These are phyloP conservation scores for Entonaema liquescens DNA, from an alignment of 495 filamentous ascomycete species.

Conservation along the genomic window DNA sequence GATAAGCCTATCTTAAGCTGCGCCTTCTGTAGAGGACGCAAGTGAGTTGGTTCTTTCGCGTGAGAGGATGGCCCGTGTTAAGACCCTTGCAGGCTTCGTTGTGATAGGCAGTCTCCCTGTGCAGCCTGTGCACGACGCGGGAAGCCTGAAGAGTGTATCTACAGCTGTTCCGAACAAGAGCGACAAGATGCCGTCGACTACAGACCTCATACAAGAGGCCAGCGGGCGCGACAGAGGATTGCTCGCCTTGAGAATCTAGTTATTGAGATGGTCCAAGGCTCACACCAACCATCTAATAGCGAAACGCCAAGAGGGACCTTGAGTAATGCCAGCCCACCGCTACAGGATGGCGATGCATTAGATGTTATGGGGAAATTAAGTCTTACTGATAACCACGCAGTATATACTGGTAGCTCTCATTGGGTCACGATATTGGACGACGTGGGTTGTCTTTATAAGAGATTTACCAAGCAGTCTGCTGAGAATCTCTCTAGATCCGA, in stretches of 20 bases:
- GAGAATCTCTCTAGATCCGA: neutral
- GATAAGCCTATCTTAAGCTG: conserved; percentile 6
- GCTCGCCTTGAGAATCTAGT: conserved; percentile 1
- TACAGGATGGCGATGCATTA: neutral
- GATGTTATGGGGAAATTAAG: conserved; percentile 3
- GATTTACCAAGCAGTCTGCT: neutral
- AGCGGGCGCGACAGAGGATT: neutral
- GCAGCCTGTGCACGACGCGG: neutral
- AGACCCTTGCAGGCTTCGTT: conserved; percentile 3
- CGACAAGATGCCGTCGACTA: conserved; percentile 11
- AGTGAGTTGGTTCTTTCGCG: neutral
- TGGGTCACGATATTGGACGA: conserved; percentile 5
- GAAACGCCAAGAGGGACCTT: neutral
- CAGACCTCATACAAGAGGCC: neutral
- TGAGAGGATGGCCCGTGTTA: neutral
- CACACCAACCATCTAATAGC: neutral
- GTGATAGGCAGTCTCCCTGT: conserved; percentile 7
- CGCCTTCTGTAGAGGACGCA: conserved; percentile 4
- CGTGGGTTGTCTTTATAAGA: neutral
- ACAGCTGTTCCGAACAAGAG: conserved; percentile 6
- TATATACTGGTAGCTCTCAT: conserved; percentile 3
- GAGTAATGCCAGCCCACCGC: neutral
- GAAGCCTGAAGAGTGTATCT: conserved; percentile 1
- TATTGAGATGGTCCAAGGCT: neutral
- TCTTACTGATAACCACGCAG: neutral